These are phyloP conservation scores for Talaromyces sp. DNA, from an alignment of 2,329 filamentous ascomycete species.

Conservation along the genomic window DNA sequence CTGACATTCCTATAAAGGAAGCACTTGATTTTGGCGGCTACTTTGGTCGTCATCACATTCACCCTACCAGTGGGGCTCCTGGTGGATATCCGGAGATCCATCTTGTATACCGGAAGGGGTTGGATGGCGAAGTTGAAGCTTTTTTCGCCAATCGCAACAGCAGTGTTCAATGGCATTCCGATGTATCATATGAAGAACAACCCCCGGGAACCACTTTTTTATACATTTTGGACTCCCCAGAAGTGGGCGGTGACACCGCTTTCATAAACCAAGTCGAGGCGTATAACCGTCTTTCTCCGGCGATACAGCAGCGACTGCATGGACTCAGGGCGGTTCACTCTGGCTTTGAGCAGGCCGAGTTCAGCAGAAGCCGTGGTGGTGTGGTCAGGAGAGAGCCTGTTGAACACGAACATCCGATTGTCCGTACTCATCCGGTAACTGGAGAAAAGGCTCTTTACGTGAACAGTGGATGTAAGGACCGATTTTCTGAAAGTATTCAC, in stretches of 20 bases:
- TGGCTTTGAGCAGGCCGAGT: conserved; percentile 21
- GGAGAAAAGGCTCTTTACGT: conserved; percentile 29
- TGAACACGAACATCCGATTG: conserved; percentile 25
- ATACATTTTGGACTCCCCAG: conserved; percentile 18
- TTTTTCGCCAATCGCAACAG: conserved; percentile 25
- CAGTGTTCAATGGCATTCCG: conserved; percentile 18
- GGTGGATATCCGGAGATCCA: conserved; percentile 7
- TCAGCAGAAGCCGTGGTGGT: conserved; percentile 11
- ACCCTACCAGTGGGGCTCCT: conserved; percentile 10
- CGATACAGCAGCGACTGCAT: conserved; percentile 22
- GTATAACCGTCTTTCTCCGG: conserved; percentile 23
- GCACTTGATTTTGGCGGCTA: conserved; percentile 20
- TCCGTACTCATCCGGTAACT: conserved; percentile 29
- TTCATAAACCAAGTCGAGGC: conserved; percentile 22
- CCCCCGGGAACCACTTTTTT: conserved; percentile 24
- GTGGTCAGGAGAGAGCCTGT: conserved; percentile 26
- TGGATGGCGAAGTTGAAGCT: conserved; percentile 4
- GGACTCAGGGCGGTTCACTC: conserved; percentile 24
- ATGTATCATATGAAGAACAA: conserved; percentile 23
- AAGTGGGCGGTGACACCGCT: conserved; percentile 25
- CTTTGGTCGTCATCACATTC: conserved; percentile 22
- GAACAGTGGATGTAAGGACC: conserved; percentile 25
- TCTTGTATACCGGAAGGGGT: conserved; percentile 6
- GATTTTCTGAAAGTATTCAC: background rate
- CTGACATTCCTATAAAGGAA: conserved; percentile 13